A percentile compares a stretch with the other conserved stretches of the same genome.
Conservation (phyloP, 257 asterid species). For the Solanum infundibuliforme region DNA sequence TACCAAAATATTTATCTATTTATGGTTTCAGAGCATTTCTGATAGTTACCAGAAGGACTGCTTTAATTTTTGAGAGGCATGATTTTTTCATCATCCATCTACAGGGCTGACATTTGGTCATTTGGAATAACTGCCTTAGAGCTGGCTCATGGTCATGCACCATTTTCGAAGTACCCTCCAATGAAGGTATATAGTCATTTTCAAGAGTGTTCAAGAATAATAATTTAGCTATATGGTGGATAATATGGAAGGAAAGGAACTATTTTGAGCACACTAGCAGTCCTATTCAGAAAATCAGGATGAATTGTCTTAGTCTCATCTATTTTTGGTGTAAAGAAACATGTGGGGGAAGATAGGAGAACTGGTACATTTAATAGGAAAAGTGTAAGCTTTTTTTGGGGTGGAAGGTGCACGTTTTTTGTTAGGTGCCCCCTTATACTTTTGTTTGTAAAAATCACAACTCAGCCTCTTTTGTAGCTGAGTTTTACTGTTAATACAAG, state of each 20-base stretch:
- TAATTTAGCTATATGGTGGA: neutral
- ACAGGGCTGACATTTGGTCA: constrained; percentile 99
- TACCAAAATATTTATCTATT: neutral
- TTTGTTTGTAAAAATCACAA: neutral
- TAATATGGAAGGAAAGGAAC: neutral
- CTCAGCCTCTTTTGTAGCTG: neutral
- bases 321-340: neutral
- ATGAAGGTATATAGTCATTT: constrained; percentile 60
- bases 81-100: constrained; percentile 1
- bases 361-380: neutral
- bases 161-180: constrained; percentile 98
- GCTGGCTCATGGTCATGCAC: constrained; percentile 99
- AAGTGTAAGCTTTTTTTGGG: neutral
- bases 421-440: neutral
- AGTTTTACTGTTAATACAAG: neutral
- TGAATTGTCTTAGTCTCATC: neutral
- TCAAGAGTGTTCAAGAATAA: neutral
- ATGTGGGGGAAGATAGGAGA: neutral
- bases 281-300: neutral
- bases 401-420: neutral
- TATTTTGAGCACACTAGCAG: neutral
- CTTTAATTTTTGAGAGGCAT: neutral
- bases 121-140: constrained; percentile 97
- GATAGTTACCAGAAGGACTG: neutral
- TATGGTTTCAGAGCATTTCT: neutral